Evolutionary conservation across 2,329 filamentous ascomycete species (phyloP).

Genomic region (Trichoderma oligosporum): DNA sequence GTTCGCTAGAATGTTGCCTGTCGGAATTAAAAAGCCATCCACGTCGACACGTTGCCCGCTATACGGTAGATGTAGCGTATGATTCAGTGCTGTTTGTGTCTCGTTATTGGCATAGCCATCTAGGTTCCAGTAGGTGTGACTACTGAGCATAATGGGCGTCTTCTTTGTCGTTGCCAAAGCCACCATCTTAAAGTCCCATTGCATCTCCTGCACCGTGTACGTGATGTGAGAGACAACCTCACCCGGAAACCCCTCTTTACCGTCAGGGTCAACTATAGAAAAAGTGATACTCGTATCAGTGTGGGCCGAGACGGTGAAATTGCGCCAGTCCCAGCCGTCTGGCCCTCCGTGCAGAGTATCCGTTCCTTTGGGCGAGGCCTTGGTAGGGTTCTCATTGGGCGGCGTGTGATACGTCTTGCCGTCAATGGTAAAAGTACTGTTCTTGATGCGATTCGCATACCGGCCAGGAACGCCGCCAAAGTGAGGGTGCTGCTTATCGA

Average conservation of each 20-base stretch:
- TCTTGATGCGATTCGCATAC: constrained; percentile 79
- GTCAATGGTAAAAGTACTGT: constrained; percentile 68
- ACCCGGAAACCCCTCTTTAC: constrained; percentile 73
- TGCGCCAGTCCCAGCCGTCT: constrained; percentile 72
- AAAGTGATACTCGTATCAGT: constrained; percentile 68
- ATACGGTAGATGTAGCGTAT: constrained; percentile 70
- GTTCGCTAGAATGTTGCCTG: constrained; percentile 70
- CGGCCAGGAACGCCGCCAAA: constrained; percentile 70
- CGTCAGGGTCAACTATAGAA: constrained; percentile 67
- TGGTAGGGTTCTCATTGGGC: constrained; percentile 60
- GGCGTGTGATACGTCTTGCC: constrained; percentile 55
- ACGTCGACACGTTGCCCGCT: constrained; percentile 64
- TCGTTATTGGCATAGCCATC: constrained; percentile 74
- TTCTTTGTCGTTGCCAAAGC: constrained; percentile 68
- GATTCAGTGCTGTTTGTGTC: constrained; percentile 62
- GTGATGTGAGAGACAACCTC: constrained; percentile 71
- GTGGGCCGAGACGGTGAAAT: constrained; percentile 72
- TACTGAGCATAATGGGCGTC: constrained; percentile 78
- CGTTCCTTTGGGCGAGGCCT: constrained; percentile 48
- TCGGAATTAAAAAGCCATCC: constrained; percentile 71
- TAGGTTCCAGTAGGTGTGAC: constrained; percentile 76
- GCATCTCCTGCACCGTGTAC: constrained; percentile 62
- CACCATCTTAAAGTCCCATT: constrained; percentile 71
- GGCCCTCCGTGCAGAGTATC: constrained; percentile 67
- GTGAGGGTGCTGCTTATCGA: constrained; percentile 64